Conservation (phyloP, 169 alveolate species). For the Pseudocohnilembus persalinus region DNA sequence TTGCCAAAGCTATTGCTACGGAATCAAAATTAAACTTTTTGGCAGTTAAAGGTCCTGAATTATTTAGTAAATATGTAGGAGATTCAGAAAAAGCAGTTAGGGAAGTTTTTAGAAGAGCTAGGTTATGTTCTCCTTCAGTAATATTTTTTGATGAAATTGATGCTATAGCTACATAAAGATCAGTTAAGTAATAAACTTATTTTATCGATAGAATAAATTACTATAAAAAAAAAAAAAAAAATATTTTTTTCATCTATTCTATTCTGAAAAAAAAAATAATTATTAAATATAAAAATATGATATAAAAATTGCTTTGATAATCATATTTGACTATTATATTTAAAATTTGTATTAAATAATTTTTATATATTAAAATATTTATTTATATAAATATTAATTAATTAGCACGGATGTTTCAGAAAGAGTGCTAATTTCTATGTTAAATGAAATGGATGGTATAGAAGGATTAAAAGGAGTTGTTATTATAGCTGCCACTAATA, state of each 20-base stretch:
- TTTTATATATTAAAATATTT: too few species aligned
- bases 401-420: constrained; percentile 88
- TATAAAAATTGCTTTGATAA: too few species aligned
- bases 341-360: too few species aligned
- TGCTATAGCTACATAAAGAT: constrained; percentile 93
- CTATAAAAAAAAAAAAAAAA: too few species aligned
- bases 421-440: constrained; percentile 95
- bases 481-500: constrained; percentile 98
- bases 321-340: too few species aligned
- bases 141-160: constrained; percentile 98
- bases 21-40: constrained; percentile 97
- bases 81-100: constrained; percentile 97
- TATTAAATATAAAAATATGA: too few species aligned
- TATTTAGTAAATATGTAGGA: constrained; percentile 99
- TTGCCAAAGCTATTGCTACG: constrained; percentile 99
- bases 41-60: constrained; percentile 99
- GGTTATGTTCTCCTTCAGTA: constrained; percentile 86
- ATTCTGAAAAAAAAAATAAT: too few species aligned
- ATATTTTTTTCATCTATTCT: too few species aligned
- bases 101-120: constrained; percentile 96
- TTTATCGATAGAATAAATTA: too few species aligned
- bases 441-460: constrained; percentile 99
- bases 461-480: constrained; percentile 87
- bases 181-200: constrained; percentile 52
- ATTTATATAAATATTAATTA: background rate